A percentile compares a stretch with the other conserved stretches of the same genome.
Conservation (phyloP, 2,329 filamentous ascomycete genomes). For the Stagonosporopsis vannaccii region DNA sequence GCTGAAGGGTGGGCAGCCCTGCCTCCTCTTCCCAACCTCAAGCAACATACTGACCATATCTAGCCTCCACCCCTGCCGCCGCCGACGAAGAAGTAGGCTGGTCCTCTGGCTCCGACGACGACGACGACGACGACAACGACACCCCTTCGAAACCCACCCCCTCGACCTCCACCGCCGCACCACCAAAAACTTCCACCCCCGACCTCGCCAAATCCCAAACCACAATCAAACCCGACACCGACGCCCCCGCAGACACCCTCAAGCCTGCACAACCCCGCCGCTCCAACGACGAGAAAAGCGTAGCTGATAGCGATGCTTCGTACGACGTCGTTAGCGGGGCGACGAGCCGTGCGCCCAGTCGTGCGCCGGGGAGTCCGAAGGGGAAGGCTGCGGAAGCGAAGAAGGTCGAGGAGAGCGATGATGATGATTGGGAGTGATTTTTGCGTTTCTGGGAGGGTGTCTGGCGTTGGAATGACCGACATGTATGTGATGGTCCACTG, state of each 20-base stretch:
- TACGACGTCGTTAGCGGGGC: slow-evolving; percentile 88
- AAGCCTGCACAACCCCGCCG: slow-evolving; percentile 68
- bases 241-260: slow-evolving; percentile 43
- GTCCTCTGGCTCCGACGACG: slow-evolving; percentile 74
- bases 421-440: slow-evolving; percentile 75
- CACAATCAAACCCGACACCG: slow-evolving; percentile 46
- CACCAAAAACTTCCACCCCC: slow-evolving; percentile 17
- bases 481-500: background rate
- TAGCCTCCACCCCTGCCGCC: slow-evolving; percentile 70
- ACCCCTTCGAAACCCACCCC: too few relatives aligned
- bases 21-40: background rate
- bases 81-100: slow-evolving; percentile 76
- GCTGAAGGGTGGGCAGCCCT: slow-evolving; percentile 75
- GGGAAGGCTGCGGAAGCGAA: slow-evolving; percentile 55
- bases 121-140: background rate
- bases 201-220: slow-evolving; percentile 45
- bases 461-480: too few relatives aligned
- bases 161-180: slow-evolving; percentile 11
- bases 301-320: slow-evolving; percentile 91
- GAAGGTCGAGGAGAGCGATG: slow-evolving; percentile 64
- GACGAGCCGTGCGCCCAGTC: slow-evolving; percentile 69
- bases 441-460: background rate
- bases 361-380: slow-evolving; percentile 66
- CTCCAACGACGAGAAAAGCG: slow-evolving; percentile 78
- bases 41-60: background rate